Conservation (phyloP, 768 basidiomycete genomes). For the Botryobasidium botryosum region DNA sequence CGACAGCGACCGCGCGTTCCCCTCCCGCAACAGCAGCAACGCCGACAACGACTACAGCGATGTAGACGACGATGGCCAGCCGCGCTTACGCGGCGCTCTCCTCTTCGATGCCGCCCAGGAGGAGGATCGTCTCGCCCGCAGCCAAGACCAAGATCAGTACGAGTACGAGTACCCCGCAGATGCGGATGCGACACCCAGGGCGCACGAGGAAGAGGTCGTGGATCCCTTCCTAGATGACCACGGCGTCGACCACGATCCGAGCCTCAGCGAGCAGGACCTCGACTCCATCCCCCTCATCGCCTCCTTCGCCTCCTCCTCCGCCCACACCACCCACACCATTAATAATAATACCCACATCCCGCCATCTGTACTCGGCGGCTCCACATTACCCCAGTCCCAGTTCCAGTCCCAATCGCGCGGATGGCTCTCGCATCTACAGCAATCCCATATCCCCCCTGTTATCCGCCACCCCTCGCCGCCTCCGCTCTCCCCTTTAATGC, state of each 20-base stretch:
- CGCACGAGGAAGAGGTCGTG: background rate
- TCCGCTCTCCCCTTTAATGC: conserved; percentile 14
- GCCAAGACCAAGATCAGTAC: background rate
- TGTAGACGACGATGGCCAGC: conserved; percentile 19
- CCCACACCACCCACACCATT: conserved; percentile 1
- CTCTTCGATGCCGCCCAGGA: conserved; percentile 13
- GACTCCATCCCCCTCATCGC: conserved; percentile 7
- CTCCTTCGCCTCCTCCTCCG: background rate
- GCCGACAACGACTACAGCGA: conserved; percentile 4
- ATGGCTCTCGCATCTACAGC: conserved; percentile 7
- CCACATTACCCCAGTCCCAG: too few species aligned
- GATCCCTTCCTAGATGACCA: background rate
- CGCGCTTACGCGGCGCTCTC: conserved; percentile 25
- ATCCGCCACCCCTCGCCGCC: conserved; percentile 24
- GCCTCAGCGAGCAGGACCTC: conserved; percentile 4
- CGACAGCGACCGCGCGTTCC: conserved; percentile 42
- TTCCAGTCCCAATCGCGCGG: conserved; percentile 1
- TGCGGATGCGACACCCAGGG: background rate
- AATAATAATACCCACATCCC: too few species aligned
- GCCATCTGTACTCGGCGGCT: too few species aligned
- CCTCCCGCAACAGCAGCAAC: background rate
- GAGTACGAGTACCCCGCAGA: background rate
- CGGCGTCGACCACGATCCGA: background rate
- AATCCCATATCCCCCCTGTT: conserved; percentile 1
- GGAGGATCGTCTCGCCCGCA: conserved; percentile 4